Conservation (phyloP, 2,329 filamentous ascomycete genomes). For the Cercospora sp. region DNA sequence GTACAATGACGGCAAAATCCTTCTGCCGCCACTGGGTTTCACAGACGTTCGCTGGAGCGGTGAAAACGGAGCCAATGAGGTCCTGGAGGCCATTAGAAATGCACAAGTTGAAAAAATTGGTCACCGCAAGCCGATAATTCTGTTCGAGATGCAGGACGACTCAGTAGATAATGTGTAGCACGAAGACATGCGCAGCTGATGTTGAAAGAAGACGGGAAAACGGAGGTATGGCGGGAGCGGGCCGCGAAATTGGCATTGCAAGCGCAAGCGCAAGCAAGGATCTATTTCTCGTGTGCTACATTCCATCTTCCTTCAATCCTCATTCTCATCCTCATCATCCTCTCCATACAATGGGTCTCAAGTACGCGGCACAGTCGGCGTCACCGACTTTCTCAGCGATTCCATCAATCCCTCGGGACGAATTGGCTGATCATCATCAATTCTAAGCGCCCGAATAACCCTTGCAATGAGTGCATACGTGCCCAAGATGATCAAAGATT, state of each 20-base stretch:
- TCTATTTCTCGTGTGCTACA: neutral
- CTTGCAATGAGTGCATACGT: neutral
- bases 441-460: neutral
- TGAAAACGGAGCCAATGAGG: neutral
- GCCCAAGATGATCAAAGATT: neutral
- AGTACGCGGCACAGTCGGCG: neutral
- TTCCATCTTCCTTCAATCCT: neutral
- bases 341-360: neutral
- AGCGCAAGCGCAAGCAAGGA: neutral
- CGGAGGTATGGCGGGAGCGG: neutral
- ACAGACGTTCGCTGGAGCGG: neutral
- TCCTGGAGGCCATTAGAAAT: neutral
- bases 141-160: neutral
- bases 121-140: neutral
- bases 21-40: neutral
- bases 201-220: neutral
- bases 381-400: constrained; percentile 1
- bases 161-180: neutral
- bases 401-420: neutral
- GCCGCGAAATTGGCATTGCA: neutral
- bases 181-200: neutral
- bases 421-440: neutral
- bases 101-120: neutral
- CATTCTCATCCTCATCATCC: neutral
- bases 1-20: neutral